A percentile compares a stretch with the other conserved stretches of the same genome.
Conservation (phyloP, 805 yeast species). For the Yamadazyma laniorum region DNA sequence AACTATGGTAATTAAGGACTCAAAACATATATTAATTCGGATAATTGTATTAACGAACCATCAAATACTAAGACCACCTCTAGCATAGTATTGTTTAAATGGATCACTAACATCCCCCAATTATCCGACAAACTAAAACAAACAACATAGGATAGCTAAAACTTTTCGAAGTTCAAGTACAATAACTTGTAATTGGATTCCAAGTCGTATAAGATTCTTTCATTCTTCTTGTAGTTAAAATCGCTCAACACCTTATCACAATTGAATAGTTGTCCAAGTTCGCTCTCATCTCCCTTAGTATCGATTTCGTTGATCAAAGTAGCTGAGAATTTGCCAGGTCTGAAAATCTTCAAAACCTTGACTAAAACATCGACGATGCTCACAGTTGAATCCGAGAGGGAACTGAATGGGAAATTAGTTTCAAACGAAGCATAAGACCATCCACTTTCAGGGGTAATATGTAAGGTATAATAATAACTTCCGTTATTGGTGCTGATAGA, state of each 20-base stretch:
- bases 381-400: constrained; percentile 21
- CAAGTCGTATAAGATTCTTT: constrained; percentile 70
- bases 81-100: constrained; percentile 10
- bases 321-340: constrained; percentile 71
- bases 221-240: constrained; percentile 56
- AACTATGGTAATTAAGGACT: too few relatives aligned
- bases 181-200: constrained; percentile 66
- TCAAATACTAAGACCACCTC: constrained; percentile 16
- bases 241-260: constrained; percentile 30
- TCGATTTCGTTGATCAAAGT: constrained; percentile 34
- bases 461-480: constrained; percentile 70
- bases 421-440: constrained; percentile 98
- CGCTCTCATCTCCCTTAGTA: constrained; percentile 10
- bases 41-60: constrained; percentile 13
- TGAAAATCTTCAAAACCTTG: constrained; percentile 61
- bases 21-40: constrained; percentile 6
- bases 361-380: constrained; percentile 55
- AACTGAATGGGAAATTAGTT: constrained; percentile 63
- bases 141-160: constrained; percentile 3
- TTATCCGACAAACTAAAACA: constrained; percentile 5
- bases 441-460: constrained; percentile 90
- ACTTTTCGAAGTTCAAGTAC: constrained; percentile 60
- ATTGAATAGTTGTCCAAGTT: constrained; percentile 15
- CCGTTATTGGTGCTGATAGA: constrained; percentile 52
- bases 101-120: constrained; percentile 22